Base-by-base conservation (phyloP, 2,329 filamentous ascomycete genomes). In the Thermoascus crustaceus region DNA sequence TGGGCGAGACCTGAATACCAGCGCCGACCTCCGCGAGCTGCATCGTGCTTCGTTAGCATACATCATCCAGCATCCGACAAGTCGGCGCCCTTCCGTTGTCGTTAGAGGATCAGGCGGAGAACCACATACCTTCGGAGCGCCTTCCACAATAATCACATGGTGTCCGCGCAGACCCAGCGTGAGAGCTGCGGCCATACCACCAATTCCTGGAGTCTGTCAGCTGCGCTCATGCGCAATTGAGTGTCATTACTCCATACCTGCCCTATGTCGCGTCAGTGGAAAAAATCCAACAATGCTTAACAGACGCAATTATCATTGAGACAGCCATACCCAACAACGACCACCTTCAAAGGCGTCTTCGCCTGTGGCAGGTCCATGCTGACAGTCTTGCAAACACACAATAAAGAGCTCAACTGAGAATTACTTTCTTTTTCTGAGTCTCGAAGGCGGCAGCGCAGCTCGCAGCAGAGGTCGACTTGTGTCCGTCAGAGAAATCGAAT, bases 1-100 rank as follows among this genome's bases (percentile, higher is more conserved):
- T 91, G 0, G 84, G 84, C 0, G 85, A 82, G 32, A 88, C 71
- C 56, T 91, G 85, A 41, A 91, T 88, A 3, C 85, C 85, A 1
- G 85, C 85, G 29, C 85, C 85, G 5, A 89, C 82, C 42, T 60
- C 57, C 45, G 48, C 46, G 27, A 60, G 45, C 57, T 60, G 30
- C 20, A 10, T 9, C 19, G 10, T n/a, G 23, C 22, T 13, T 45
- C 30, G 43, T 36, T 27, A 35, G 17, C 9, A 8, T 33, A 13
- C 18, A 9, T 17, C 17, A 5, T 11, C 2, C 10, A 8, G 4
- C 3, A n/a, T n/a, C n/a, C n/a, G n/a, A n/a, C n/a, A n/a, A n/a
- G n/a, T n/a, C n/a, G n/a, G n/a, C n/a, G n/a, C n/a, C n/a, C n/a
- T n/a, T n/a, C n/a, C n/a, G n/a, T n/a, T n/a, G n/a, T n/a, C n/a